phyloP scores from a whole-genome alignment of 108 stramenopile genomes.

The Skeletonema potamos region DNA sequence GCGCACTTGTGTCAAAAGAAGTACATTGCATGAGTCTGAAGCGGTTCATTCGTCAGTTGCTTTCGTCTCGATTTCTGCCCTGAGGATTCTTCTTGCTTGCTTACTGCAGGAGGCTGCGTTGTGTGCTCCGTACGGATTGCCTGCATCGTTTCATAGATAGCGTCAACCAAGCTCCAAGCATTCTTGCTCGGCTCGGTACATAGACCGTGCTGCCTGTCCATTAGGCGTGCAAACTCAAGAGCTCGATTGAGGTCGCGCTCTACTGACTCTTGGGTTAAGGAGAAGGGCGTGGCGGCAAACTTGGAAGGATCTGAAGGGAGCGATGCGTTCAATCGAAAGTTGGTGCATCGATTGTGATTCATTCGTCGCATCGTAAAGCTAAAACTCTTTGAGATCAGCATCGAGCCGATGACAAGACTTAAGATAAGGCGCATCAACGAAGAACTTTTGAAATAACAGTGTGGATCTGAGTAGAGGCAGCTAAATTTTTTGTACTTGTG shows the following conservation, averaged over 20 bases:
- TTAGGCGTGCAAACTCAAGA: slow-evolving; percentile 23
- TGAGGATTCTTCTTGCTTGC: not conserved
- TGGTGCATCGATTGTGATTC: not conserved
- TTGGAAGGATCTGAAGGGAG: not conserved
- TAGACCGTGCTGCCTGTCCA: slow-evolving; percentile 31
- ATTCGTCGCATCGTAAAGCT: not conserved
- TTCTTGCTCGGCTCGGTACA: slow-evolving; percentile 29
- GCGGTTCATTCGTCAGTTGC: not conserved
- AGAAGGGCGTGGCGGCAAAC: not conserved
- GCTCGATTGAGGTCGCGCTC: slow-evolving; percentile 24
- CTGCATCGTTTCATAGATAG: slow-evolving; percentile 17
- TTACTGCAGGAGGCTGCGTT: not conserved
- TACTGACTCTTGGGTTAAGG: slow-evolving; percentile 1
- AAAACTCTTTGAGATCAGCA: not conserved
- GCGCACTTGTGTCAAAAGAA: not conserved
- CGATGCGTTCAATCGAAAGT: not conserved
- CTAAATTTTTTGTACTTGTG: no score
- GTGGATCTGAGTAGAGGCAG: no score
- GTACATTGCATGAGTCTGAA: not conserved
- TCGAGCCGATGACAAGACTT: not conserved
- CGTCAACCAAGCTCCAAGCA: slow-evolving; percentile 28
- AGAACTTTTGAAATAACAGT: not conserved
- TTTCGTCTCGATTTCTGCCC: not conserved
- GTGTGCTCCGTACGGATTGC: not conserved
- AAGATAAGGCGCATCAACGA: not conserved